Base-by-base conservation (phyloP, 1,284 basidiomycete genomes). In the Rhodotorula sp. region DNA sequence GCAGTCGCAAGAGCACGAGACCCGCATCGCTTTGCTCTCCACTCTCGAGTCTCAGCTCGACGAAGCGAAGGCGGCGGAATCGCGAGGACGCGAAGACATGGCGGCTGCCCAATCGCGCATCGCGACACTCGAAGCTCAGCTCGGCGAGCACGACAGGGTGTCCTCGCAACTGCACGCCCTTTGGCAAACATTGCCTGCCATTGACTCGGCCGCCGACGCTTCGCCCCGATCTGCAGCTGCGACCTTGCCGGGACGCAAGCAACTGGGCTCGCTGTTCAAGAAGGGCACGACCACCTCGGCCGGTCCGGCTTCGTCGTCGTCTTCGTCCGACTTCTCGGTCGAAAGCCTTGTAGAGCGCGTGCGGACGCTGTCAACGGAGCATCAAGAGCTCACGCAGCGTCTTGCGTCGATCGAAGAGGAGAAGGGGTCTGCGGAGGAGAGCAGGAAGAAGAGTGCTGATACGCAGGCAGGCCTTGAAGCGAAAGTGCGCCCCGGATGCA, bases 321-420 rank as follows among this genome's bases (percentile, higher is more conserved):
- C 52, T 17, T 24, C 24, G 4, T 57, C 55, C 30, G 59, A 60
- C 55, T 74, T 72, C 52, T 59, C 70, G 46, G 17, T 68, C 24
- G 73, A 73, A 0, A 49, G 53, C 22, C 61, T 76, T 11, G 60
- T 53, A 9, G 62, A 68, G 13, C 67, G 73, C 4, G 63, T 74
- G 22, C 57, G 64, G 57, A 32, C 36, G 1, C n/a, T 70, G 15
- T 46, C 74, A 20, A 52, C 53, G 29, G 67, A 67, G 53, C 61
- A 39, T 10, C 34, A 53, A 22, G n/a, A 59, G 46, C 46, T 32
- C 44, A 30, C 47, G 44, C 9, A 34, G 51, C 27, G 24, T 34
- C 24, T 49, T 9, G 62, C n/a, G 34, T 19, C 39, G 11, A 3
- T 29, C 36, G 36, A 58, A 20, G n/a, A 39, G 27, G 34, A 24